Conservation (phyloP, 148 eudicot genomes). For the Spergularia marina region DNA sequence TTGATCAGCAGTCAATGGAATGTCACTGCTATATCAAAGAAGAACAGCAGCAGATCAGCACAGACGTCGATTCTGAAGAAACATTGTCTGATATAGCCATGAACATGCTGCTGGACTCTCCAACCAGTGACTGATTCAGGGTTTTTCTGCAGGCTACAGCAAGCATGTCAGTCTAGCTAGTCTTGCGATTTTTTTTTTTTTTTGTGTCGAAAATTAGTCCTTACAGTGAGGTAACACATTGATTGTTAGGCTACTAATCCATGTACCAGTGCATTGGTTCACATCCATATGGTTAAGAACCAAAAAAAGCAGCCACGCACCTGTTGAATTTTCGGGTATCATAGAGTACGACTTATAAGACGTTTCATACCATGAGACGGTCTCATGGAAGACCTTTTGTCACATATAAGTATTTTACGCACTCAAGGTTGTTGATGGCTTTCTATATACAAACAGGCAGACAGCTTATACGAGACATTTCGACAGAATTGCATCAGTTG, state of each 20-base stretch:
- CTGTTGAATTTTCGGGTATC: constrained; percentile 3
- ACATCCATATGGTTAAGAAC: background rate
- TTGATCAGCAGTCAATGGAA: constrained; percentile 12
- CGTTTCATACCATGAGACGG: too few species aligned
- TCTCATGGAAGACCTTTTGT: too few species aligned
- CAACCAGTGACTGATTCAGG: constrained; percentile 22
- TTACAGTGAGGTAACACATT: background rate
- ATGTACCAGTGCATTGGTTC: background rate
- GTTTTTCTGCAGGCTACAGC: background rate
- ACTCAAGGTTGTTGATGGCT: too few species aligned
- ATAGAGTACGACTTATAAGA: background rate
- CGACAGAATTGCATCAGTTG: background rate
- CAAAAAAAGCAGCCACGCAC: background rate
- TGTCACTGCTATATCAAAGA: background rate
- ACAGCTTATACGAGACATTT: background rate
- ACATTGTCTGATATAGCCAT: constrained; percentile 23
- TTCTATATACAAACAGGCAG: too few species aligned
- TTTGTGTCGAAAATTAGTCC: constrained; percentile 3
- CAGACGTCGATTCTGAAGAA: constrained; percentile 16
- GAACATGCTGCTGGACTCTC: constrained; percentile 36
- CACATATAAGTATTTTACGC: too few species aligned
- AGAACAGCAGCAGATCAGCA: constrained; percentile 2
- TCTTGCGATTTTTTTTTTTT: background rate
- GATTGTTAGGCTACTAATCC: constrained; percentile 7
- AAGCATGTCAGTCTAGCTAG: constrained; percentile 5